Evolutionary conservation across 2,329 filamentous ascomycete genomes (phyloP), one percentile per base, ranked within the genome.

Genomic region (Stromatinia cepivora): DNA sequence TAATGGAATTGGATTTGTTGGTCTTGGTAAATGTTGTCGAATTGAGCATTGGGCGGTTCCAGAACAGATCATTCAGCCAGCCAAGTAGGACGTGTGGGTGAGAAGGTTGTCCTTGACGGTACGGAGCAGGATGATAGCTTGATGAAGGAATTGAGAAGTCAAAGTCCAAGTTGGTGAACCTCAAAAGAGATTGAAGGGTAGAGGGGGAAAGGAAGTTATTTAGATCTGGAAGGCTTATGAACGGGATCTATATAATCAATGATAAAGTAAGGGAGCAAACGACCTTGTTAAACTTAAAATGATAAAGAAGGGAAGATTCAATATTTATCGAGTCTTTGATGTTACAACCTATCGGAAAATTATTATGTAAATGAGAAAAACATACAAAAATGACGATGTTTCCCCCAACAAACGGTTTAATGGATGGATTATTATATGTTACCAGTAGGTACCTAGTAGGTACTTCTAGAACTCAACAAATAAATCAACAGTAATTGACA

Each of bases 11-110:
- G 31, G 25, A 15, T 63, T 52, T 53, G 66, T 62, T 68, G 56
- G 57, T 42, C 11, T 53, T 46, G 57, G 42, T 58, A 68, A 68
- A 42, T 45, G 57, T 4, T 54, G 46, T 63, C 59, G 56, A 25
- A 68, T 45, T 54, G 66, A 67, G 42, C 11, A 39, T 42, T 52
- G 65, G 22, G 54, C 57, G 46, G 42, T 25, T 63, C 46, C 56
- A 62, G 57, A 63, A 61, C 25, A 67, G 31, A n/a, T 62, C 66
- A 54, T 68, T 53, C 66, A 68, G 66, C 66, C 56, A 67, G n/a
- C 34, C 36, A 46, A 25, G 57, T 68, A 53, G 9, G 25, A 63
- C 36, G 36, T 8, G 52, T n/a, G 57, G 25, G 48, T 45, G 31
- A 20, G 52, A 45, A 54, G 48, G 17, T 10, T 53, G 13, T 25